Evolutionary conservation across 176 grass and related monocot genomes (phyloP).

Genomic region (Aegilops umbellulata): DNA sequence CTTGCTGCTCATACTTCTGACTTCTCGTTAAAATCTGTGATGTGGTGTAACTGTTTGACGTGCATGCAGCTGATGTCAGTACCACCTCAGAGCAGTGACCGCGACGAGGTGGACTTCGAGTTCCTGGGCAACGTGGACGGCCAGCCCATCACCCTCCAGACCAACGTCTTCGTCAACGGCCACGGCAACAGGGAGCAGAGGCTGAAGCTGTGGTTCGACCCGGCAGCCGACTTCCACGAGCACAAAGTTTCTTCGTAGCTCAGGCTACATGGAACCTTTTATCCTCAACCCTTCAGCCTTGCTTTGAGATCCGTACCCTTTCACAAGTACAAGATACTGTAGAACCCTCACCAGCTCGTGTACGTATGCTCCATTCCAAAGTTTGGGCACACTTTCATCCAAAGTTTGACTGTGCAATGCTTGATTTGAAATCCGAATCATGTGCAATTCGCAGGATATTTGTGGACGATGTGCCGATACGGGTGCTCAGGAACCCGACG

Average conservation of each 20-base stretch:
- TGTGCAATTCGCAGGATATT: conserved; percentile 39
- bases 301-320: not conserved
- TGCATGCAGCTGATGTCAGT: conserved; percentile 21
- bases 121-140: conserved; percentile 64
- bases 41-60: no score
- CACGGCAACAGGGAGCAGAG: conserved; percentile 50
- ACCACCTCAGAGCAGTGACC: not conserved
- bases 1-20: no score
- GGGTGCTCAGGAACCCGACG: conserved; percentile 54
- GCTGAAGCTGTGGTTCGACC: conserved; percentile 56
- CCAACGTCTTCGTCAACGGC: conserved; percentile 65
- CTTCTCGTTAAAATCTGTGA: no score
- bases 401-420: not conserved
- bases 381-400: no score
- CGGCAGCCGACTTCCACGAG: conserved; percentile 62
- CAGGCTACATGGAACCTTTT: no score
- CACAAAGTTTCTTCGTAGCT: no score
- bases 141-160: conserved; percentile 47
- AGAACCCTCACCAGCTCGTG: conserved; percentile 54
- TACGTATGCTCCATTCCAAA: no score
- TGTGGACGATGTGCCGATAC: conserved; percentile 53
- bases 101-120: conserved; percentile 91
- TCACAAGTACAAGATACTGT: conserved; percentile 43
- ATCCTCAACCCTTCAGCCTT: no score
- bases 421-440: not conserved